Base-by-base conservation (phyloP, 257 asterid species). In the Przewalskia tangutica region DNA sequence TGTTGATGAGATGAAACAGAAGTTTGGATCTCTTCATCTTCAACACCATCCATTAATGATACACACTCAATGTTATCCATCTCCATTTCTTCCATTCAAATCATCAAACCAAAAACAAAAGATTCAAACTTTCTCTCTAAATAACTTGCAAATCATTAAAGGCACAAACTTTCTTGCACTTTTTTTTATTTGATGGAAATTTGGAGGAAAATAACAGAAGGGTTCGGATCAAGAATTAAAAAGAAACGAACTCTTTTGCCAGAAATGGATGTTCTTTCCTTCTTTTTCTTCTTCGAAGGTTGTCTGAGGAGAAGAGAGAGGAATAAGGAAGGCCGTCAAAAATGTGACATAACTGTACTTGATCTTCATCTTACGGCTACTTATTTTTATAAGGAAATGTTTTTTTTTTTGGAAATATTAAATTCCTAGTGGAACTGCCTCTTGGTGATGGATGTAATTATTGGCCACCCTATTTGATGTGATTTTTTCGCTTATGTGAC, bases 1-100 rank as follows among this genome's bases (percentile, higher is more conserved):
- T 77, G 87, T 76, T 80, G 86, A 55, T 87, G 87, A 73, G 86
- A 88, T 54, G 89, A 79, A 73, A 70, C 83, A 17, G 92, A 87
- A 60, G 94, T 82, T 36, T 84, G 93, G 88, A 91, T 91, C 90
- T 90, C 94, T 85, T 93, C 97, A 79, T 92, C 95, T 86, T 88
- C 98, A 86, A 90, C 82, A 79, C 93, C 98, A 88, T 90, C 94
- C 18, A 90, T 83, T 76, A 89, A 84, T 77, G 95, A 90, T 3
- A 92, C 90, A 54, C 98, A 92, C 88, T 92, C 98, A 77, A 93
- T 86, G 83, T 83, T 91, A 53, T 92, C 94, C 83, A 89, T 91
- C 67, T 92, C 97, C 87, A 92, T 88, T 77, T 87, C 77, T 63
- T 48, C 54, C 78, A 70, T 70, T 67, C 50, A 70, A 46, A 10